phyloP scores from a whole-genome alignment of 179 eudicot species.

The Silene noctiflora region DNA sequence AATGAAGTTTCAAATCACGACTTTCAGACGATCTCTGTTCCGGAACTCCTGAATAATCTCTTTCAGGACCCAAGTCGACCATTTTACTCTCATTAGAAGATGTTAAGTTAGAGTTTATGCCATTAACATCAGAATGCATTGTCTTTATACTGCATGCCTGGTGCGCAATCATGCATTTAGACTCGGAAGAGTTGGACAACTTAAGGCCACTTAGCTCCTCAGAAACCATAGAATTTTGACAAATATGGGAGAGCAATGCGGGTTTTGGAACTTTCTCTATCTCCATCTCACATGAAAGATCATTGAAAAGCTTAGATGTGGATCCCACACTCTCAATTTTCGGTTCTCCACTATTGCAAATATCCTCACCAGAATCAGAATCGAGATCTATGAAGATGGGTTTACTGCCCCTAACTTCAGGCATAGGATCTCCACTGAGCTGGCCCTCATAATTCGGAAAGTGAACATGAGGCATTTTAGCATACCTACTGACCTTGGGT shows the following conservation, averaged over 20 bases:
- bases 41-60: conserved; percentile 26
- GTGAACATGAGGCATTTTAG: conserved; percentile 9
- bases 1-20: conserved; percentile 26
- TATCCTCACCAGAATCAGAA: conserved; percentile 33
- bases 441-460: conserved; percentile 8
- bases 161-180: conserved; percentile 26
- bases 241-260: background rate
- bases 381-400: conserved; percentile 31
- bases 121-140: conserved; percentile 33
- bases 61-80: conserved; percentile 13
- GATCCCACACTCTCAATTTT: conserved; percentile 17
- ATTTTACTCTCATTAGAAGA: conserved; percentile 15
- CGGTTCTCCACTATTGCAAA: conserved; percentile 17
- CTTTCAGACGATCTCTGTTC: conserved; percentile 32
- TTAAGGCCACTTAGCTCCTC: background rate
- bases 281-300: background rate
- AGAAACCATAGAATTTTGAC: too few species aligned
- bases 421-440: conserved; percentile 8
- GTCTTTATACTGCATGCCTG: conserved; percentile 33
- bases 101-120: conserved; percentile 29
- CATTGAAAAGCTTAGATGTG: conserved; percentile 11
- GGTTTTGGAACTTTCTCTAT: conserved; percentile 17
- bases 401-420: conserved; percentile 3
- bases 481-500: conserved; percentile 7
- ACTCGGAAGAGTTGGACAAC: conserved; percentile 27